Evolutionary conservation across 345 rosid genomes (phyloP), one percentile per base, ranked within the genome.

Genomic region (Schrenkiella parvula): DNA sequence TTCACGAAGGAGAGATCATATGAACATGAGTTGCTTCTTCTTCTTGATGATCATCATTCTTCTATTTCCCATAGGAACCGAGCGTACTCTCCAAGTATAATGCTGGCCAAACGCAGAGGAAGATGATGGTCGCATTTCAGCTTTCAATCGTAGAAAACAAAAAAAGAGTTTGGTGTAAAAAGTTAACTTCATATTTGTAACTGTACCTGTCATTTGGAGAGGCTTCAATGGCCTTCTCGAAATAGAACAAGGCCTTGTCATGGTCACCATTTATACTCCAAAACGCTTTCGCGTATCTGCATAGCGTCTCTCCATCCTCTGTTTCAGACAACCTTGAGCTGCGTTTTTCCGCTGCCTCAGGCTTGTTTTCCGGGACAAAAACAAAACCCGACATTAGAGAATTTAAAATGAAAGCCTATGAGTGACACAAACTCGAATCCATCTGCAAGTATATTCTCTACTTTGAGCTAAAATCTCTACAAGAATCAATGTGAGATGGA

Each of bases 81-180:
- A 9, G 96, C 95, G 72, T 87, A 88, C 70, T 90, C 96, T 9
- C 86, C 98, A 1, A 88, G 84, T 68, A 88, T 82, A 59, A 83
- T 37, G 75, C 95, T 92, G 63, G 48, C 37, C 23, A 64, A 14
- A 56, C 52, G 63, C 53, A 80, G 18, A 25, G 23, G 18, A 55
- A 13, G 2, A 55, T 22, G 28, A 15, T 28, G 26, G 28, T 68
- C 22, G 1, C 55, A 64, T 34, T 66, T 38, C 43, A 44, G 6
- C 19, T 47, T 42, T 25, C 35, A 26, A 29, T 23, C 1, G 2
- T 31, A 10, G 55, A 8, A 51, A 14, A 34, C 25, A 41, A 18
- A 23, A 18, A 23, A 28, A 0, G 14, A 41, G 31, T 32, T 26
- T 26, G 35, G 35, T 29, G 35, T 15, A 48, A 46, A 51, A 28